These are phyloP conservation scores for Fusarium armeniacum DNA, from an alignment of 2,329 filamentous ascomycete species.

Conservation along the genomic window DNA sequence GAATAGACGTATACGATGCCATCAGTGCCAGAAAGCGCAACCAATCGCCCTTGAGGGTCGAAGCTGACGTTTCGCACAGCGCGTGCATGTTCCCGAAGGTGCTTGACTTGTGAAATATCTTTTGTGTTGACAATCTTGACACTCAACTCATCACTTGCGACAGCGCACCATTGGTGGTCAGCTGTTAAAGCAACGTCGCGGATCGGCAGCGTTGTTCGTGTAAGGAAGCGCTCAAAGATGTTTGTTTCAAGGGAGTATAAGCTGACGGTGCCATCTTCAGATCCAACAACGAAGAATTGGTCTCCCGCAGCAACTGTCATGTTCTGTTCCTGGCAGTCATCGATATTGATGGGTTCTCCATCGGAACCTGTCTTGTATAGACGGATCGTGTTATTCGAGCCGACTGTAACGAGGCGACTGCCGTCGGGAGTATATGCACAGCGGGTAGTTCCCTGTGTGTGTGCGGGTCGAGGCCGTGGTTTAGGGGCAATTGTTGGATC, in stretches of 20 bases:
- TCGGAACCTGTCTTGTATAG: conserved; percentile 93
- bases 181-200: conserved; percentile 87
- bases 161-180: conserved; percentile 88
- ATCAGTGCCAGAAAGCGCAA: conserved; percentile 88
- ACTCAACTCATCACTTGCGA: conserved; percentile 95
- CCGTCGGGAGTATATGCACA: conserved; percentile 93
- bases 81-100: conserved; percentile 85
- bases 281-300: conserved; percentile 88
- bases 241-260: conserved; percentile 85
- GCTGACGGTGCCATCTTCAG: conserved; percentile 96
- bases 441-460: conserved; percentile 89
- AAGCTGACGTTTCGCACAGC: conserved; percentile 94
- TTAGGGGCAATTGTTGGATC: conserved; percentile 57
- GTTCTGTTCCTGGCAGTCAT: conserved; percentile 91
- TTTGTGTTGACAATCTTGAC: conserved; percentile 89
- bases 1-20: conserved; percentile 93
- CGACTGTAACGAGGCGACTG: conserved; percentile 87
- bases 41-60: conserved; percentile 80
- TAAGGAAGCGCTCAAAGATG: conserved; percentile 83
- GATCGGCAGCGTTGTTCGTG: conserved; percentile 86
- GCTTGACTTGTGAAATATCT: conserved; percentile 81
- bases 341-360: conserved; percentile 91
- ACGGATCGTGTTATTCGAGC: conserved; percentile 92
- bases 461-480: conserved; percentile 75
- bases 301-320: conserved; percentile 81